phyloP scores from a whole-genome alignment of 192 early-diverging fungal genomes.

The Backusella parvicylindrica region DNA sequence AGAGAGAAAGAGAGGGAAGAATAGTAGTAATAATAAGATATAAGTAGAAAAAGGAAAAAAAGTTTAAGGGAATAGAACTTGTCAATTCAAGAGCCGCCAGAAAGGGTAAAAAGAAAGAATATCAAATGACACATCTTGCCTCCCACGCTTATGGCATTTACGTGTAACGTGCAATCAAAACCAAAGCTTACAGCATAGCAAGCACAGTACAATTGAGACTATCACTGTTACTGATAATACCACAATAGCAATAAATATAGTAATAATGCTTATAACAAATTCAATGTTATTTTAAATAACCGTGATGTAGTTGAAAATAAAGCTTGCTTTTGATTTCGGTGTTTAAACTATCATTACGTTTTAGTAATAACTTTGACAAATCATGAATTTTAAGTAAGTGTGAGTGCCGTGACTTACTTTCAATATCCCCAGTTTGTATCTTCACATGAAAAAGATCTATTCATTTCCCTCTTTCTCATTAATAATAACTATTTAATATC shows the following conservation, averaged over 20 bases:
- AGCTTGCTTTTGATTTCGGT: background rate
- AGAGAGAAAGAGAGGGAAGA: background rate
- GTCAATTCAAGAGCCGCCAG: background rate
- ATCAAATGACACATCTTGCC: constrained; percentile 3
- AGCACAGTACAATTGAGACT: too few relatives aligned
- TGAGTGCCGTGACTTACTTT: background rate
- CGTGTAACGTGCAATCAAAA: background rate
- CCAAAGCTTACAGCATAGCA: too few relatives aligned
- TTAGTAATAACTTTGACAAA: background rate
- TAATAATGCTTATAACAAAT: too few relatives aligned
- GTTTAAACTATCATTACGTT: background rate
- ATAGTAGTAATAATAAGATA: background rate
- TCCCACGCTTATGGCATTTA: background rate
- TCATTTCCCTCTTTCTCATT: constrained; percentile 1
- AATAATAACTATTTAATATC: background rate
- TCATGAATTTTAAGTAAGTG: background rate
- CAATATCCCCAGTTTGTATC: background rate
- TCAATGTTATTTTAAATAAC: background rate
- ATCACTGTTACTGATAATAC: too few relatives aligned
- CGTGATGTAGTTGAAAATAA: background rate
- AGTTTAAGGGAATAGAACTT: background rate
- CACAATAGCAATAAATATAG: too few relatives aligned
- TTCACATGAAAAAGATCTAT: constrained; percentile 5
- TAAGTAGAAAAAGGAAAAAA: background rate
- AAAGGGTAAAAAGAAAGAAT: constrained; percentile 1